A percentile compares a stretch with the other conserved stretches of the same genome.
phyloP scores from a whole-genome alignment of 2,329 filamentous ascomycete species.

The Bimuria novae-zelandiae region DNA sequence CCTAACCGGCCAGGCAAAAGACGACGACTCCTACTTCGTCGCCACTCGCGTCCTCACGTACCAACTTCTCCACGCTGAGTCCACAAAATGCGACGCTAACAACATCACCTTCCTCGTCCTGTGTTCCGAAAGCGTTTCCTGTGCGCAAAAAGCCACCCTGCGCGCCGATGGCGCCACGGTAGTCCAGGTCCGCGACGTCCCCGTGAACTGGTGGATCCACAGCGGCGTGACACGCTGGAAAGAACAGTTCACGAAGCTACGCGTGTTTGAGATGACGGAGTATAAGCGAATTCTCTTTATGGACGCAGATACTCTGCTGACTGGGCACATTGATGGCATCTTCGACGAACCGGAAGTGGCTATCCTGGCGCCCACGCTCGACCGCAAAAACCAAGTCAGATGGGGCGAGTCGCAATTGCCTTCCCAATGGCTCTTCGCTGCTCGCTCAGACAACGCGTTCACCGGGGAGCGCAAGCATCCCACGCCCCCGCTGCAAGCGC shows the following conservation, averaged over 20 bases:
- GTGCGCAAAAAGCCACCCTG: constrained; percentile 33
- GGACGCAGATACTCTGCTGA: constrained; percentile 51
- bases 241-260: constrained; percentile 52
- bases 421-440: constrained; percentile 47
- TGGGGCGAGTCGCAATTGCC: constrained; percentile 45
- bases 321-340: constrained; percentile 43
- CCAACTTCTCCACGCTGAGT: constrained; percentile 47
- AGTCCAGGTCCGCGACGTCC: constrained; percentile 43
- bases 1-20: constrained; percentile 38
- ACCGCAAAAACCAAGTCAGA: constrained; percentile 14
- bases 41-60: constrained; percentile 48
- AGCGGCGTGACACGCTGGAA: constrained; percentile 48
- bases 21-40: constrained; percentile 45
- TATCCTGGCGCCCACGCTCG: constrained; percentile 15
- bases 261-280: constrained; percentile 48
- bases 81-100: constrained; percentile 38
- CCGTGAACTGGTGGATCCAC: constrained; percentile 42
- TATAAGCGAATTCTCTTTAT: constrained; percentile 51
- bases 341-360: constrained; percentile 48
- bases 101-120: constrained; percentile 48
- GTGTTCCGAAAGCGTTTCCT: constrained; percentile 28
- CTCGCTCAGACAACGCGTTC: constrained; percentile 41
- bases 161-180: constrained; percentile 48
- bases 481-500: constrained; percentile 42
- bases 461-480: constrained; percentile 40